Evolutionary conservation across 371 early-diverging fungal genomes (phyloP).

Genomic region (Encephalitozoon intestinalis): DNA sequence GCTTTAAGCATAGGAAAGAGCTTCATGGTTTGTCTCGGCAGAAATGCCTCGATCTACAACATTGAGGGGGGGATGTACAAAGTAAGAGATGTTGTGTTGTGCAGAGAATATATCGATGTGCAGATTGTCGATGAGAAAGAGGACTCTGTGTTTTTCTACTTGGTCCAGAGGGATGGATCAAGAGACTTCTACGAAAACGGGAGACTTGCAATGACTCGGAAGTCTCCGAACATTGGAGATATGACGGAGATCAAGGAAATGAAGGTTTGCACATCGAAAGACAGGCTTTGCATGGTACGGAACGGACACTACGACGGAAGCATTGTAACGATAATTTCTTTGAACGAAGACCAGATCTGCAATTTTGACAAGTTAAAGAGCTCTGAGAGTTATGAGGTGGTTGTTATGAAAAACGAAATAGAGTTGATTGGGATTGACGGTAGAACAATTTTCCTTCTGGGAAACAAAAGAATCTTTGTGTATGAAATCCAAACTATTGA

Average conservation of each 20-base stretch:
- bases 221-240: conserved; percentile 4
- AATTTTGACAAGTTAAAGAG: conserved; percentile 35
- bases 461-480: conserved; percentile 1
- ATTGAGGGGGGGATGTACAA: conserved; percentile 27
- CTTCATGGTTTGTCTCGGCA: conserved; percentile 25
- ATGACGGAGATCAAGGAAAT: conserved; percentile 2
- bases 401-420: not conserved
- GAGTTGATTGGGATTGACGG: not conserved
- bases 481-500: conserved; percentile 39
- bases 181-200: conserved; percentile 43
- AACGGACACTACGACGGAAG: conserved; percentile 23
- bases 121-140: conserved; percentile 43
- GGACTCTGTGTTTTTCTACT: conserved; percentile 39
- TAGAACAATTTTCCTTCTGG: conserved; percentile 17
- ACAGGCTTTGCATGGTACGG: conserved; percentile 2
- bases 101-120: conserved; percentile 32
- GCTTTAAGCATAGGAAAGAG: conserved; percentile 1
- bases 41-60: conserved; percentile 29
- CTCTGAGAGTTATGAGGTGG: conserved; percentile 44
- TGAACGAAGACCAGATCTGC: conserved; percentile 42
- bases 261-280: not conserved
- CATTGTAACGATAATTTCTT: conserved; percentile 10
- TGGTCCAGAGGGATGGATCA: conserved; percentile 18
- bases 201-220: conserved; percentile 17
- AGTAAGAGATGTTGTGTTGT: conserved; percentile 6